phyloP scores from a whole-genome alignment of 192 early-diverging fungal genomes.

The Cetraspora pellucida region DNA sequence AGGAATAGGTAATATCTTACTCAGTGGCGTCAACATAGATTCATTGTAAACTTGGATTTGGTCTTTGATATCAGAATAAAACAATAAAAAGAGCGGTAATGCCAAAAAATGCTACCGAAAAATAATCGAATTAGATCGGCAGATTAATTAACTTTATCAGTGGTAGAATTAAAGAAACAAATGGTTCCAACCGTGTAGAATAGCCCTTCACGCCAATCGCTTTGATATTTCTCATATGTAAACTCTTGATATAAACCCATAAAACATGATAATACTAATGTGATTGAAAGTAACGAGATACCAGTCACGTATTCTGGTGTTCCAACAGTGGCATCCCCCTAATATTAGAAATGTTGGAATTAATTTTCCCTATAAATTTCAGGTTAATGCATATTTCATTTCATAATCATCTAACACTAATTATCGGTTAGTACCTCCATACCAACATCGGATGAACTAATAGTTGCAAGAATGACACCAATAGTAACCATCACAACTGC shows the following conservation, averaged over 20 bases:
- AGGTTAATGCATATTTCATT: not conserved
- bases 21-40: constrained; percentile 50
- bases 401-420: not conserved
- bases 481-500: constrained; percentile 77
- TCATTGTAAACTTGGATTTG: constrained; percentile 60
- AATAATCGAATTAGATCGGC: not conserved
- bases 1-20: constrained; percentile 34
- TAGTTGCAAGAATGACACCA: constrained; percentile 74
- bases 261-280: constrained; percentile 75
- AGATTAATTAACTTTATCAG: not conserved
- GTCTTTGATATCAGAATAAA: constrained; percentile 65
- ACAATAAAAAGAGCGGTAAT: constrained; percentile 77
- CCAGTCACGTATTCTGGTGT: constrained; percentile 65
- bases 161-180: not conserved
- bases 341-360: not conserved
- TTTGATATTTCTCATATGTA: constrained; percentile 75
- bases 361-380: not conserved
- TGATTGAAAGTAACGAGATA: constrained; percentile 66
- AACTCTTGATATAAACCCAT: constrained; percentile 84
- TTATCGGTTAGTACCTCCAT: constrained; percentile 9
- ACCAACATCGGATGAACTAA: constrained; percentile 45
- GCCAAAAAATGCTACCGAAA: constrained; percentile 69
- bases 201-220: constrained; percentile 85
- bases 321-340: not conserved
- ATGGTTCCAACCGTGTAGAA: constrained; percentile 72